Evolutionary conservation across 176 grass and related monocot genomes (phyloP).

Genomic region (Musa itinerans): DNA sequence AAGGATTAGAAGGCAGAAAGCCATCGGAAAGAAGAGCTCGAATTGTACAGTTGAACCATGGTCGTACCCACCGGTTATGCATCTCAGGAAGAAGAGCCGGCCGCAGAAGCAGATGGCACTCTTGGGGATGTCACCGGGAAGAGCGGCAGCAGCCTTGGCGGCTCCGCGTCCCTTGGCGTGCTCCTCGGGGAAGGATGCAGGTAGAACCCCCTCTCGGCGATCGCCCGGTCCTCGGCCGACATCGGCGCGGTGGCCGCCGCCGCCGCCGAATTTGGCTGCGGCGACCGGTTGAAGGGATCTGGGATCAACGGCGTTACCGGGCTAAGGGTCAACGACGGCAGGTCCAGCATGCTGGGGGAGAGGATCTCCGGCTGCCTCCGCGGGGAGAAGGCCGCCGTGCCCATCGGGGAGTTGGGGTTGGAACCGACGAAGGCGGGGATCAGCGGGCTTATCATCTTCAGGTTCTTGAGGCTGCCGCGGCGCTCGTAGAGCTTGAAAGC

Average conservation of each 20-base stretch:
- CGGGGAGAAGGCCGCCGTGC: conserved; percentile 21
- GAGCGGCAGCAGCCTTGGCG: conserved; percentile 78
- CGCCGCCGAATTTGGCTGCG: conserved; percentile 22
- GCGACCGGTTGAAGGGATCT: conserved; percentile 56
- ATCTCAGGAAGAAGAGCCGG: not conserved
- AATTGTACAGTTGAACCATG: conserved; percentile 2
- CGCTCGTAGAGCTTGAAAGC: conserved; percentile 98
- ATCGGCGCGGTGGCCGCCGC: conserved; percentile 2
- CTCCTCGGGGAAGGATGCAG: conserved; percentile 76
- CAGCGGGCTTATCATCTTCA: conserved; percentile 91
- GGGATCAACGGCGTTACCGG: conserved; percentile 74
- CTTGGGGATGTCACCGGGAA: conserved; percentile 76
- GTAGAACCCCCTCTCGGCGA: conserved; percentile 79
- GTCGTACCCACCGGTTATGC: not conserved
- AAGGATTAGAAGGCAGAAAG: not conserved
- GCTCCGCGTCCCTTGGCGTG: conserved; percentile 28
- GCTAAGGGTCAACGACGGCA: conserved; percentile 75
- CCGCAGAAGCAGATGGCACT: conserved; percentile 28
- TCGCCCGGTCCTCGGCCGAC: conserved; percentile 69
- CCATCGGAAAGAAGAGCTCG: not conserved
- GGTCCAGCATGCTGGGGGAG: conserved; percentile 86
- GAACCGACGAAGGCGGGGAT: conserved; percentile 37
- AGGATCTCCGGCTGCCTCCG: conserved; percentile 49
- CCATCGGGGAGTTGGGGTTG: not conserved
- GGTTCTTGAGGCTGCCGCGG: conserved; percentile 72